Base-by-base conservation (phyloP, 2,329 filamentous ascomycete genomes). In the Phaeoacremonium minimum region DNA sequence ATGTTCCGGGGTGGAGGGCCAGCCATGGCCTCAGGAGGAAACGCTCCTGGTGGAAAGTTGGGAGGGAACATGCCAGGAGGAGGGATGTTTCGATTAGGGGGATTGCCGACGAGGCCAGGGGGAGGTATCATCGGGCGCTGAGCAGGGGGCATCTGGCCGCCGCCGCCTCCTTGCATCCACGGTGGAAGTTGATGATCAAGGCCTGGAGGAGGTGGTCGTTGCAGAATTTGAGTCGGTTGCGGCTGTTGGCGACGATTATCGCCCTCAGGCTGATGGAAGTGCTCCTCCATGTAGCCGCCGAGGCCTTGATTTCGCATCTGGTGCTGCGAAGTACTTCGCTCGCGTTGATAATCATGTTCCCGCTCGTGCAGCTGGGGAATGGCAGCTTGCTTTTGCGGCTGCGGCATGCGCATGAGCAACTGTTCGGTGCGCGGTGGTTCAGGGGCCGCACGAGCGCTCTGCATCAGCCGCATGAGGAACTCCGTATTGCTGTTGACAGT, bases 401-500 rank as follows among this genome's bases (percentile, higher is more conserved):
- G 73, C 30, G 70, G 67, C 61, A 68, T 63, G 34, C 73, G 66
- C 56, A 77, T 66, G 35, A 75, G 54, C 32, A 69, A 52, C 38
- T 75, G 74, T 35, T 80, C 77, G 20, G 66, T 64, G 42, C 69
- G 62, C 28, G 71, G 70, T 6, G 63, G 57, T 18, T 79, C 73
- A 1, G 71, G 65, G 4, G 60, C 64, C 26, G 63, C 63, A 40
- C 73, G 69, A 15, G 59, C 55, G 43, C 61, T 59, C 47, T 83
- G 78, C 86, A 95, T 93, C 18, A 95, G 71, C 43, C 82, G 85
- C 61, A 95, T 86, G 33, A 95, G 66, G 55, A 93, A 90, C 46
- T 94, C 85, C n/a, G 84, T 78, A 49, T 91, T 86, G 48, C 71
- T 77, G 55, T 75, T 81, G 53, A 37, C 58, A 47, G 55, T 55